A percentile compares a stretch with the other conserved stretches of the same genome.
These are phyloP conservation scores for Alnus rubra DNA, from an alignment of 306 rosid species.

Conservation along the genomic window DNA sequence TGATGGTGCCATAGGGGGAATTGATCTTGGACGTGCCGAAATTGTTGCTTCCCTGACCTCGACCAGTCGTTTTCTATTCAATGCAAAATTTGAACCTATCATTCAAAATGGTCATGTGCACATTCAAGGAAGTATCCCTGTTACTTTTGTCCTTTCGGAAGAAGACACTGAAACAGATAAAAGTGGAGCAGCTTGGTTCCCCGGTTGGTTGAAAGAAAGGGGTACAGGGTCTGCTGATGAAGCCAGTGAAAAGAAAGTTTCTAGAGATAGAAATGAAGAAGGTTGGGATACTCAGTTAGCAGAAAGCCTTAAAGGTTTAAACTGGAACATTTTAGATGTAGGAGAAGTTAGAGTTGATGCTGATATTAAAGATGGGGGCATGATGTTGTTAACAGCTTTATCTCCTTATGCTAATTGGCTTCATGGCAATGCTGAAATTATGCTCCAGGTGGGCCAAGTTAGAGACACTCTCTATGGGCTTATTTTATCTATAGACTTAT, in stretches of 20 bases:
- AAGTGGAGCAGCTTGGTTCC: conserved; percentile 50
- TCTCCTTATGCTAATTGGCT: conserved; percentile 94
- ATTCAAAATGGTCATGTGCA: conserved; percentile 86
- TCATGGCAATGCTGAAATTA: conserved; percentile 82
- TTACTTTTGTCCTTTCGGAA: conserved; percentile 53
- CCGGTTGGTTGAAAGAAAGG: conserved; percentile 72
- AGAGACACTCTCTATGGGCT: neutral
- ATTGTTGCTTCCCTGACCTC: conserved; percentile 91
- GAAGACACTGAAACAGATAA: conserved; percentile 60
- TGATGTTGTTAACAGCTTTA: conserved; percentile 88
- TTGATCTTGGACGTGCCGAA: conserved; percentile 90
- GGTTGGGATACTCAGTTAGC: conserved; percentile 74
- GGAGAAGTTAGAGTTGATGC: conserved; percentile 91
- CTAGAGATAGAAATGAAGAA: conserved; percentile 74
- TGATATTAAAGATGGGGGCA: conserved; percentile 95
- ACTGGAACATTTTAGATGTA: conserved; percentile 73
- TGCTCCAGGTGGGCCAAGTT: conserved; percentile 70
- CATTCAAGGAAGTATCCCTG: conserved; percentile 87
- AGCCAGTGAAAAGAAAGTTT: conserved; percentile 45
- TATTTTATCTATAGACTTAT: neutral
- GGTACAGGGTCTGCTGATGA: conserved; percentile 48
- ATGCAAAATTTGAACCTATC: conserved; percentile 86
- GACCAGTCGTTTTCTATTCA: conserved; percentile 79
- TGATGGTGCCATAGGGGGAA: conserved; percentile 86
- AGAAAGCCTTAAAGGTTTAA: conserved; percentile 80